phyloP scores from a whole-genome alignment of 2,329 filamentous ascomycete species.

The Huntiella savannae region DNA sequence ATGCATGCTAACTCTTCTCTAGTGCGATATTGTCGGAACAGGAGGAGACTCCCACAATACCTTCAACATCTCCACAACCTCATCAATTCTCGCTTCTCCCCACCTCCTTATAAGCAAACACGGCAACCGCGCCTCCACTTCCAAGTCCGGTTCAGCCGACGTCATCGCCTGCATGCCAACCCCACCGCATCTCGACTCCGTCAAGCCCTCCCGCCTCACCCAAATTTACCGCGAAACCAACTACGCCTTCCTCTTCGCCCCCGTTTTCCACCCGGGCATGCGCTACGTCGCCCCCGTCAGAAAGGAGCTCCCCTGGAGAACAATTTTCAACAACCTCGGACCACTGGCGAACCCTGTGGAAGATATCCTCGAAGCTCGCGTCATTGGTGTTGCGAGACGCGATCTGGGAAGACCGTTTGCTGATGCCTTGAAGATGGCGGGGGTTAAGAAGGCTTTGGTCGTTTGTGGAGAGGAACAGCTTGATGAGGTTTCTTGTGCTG shows the following conservation, averaged over 20 bases:
- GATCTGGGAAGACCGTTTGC: constrained; percentile 80
- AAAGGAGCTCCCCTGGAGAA: constrained; percentile 77
- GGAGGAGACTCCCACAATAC: constrained; percentile 93
- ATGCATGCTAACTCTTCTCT: constrained; percentile 6
- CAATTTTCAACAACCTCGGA: constrained; percentile 92
- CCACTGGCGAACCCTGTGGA: constrained; percentile 85
- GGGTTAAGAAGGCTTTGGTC: constrained; percentile 66
- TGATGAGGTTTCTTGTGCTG: constrained; percentile 87
- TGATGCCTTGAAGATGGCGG: constrained; percentile 58
- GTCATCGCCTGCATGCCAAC: constrained; percentile 62
- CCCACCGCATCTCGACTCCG: constrained; percentile 53
- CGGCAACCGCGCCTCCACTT: constrained; percentile 87
- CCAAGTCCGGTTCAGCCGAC: constrained; percentile 87
- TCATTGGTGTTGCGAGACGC: constrained; percentile 80
- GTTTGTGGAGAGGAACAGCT: constrained; percentile 90
- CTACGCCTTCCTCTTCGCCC: constrained; percentile 90
- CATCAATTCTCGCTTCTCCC: constrained; percentile 77
- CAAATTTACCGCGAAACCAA: constrained; percentile 62
- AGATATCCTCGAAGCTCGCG: constrained; percentile 63
- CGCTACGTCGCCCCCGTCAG: constrained; percentile 71
- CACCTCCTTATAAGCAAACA: constrained; percentile 81
- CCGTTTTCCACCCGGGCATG: constrained; percentile 93
- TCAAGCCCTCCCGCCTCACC: constrained; percentile 52
- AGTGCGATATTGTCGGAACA: constrained; percentile 90
- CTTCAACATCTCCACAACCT: constrained; percentile 93